phyloP scores from a whole-genome alignment of 805 yeast genomes.

The Cyberlindnera sargentensis region DNA sequence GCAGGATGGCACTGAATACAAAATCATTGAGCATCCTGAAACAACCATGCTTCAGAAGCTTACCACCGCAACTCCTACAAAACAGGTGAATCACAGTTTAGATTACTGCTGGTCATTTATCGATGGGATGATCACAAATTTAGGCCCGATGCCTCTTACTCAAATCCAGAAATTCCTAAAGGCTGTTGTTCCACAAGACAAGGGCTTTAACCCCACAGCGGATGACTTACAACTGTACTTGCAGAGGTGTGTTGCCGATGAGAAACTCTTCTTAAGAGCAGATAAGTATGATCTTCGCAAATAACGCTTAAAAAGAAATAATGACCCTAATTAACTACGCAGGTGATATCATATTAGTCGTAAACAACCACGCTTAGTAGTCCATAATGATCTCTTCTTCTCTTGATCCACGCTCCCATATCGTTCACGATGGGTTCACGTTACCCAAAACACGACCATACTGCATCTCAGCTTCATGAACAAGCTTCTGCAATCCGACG shows the following conservation, averaged over 20 bases:
- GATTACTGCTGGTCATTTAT: conserved; percentile 39
- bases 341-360: conserved; percentile 1
- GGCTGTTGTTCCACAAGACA: conserved; percentile 49
- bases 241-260: conserved; percentile 2
- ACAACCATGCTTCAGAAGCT: not conserved
- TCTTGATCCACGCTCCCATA: no score
- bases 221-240: conserved; percentile 4
- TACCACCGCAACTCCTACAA: not conserved
- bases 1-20: not conserved
- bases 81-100: not conserved
- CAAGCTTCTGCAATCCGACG: conserved; percentile 64
- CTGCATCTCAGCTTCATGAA: conserved; percentile 52
- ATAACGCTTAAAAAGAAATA: not conserved
- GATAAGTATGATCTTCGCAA: conserved; percentile 6
- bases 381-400: no score
- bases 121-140: conserved; percentile 48
- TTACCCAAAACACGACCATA: conserved; percentile 36
- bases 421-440: conserved; percentile 7
- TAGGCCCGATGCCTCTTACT: conserved; percentile 41
- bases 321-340: not conserved
- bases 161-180: conserved; percentile 47
- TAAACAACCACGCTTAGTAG: not conserved
- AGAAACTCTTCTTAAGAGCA: conserved; percentile 1
- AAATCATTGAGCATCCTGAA: not conserved
- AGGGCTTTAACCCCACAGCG: conserved; percentile 1